phyloP scores from a whole-genome alignment of 345 rosid species.

The Linum tenue region DNA sequence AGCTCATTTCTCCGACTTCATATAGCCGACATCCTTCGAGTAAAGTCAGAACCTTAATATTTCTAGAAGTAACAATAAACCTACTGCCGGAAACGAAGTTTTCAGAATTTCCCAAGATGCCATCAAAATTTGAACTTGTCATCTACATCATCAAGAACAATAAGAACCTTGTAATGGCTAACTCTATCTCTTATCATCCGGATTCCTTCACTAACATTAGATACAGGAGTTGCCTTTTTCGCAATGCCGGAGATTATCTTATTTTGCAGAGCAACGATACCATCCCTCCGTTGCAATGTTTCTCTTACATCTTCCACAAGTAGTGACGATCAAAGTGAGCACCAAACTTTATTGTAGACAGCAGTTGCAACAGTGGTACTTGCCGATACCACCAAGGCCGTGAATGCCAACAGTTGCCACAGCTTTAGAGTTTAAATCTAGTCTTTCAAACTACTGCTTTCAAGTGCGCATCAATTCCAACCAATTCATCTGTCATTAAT shows the following conservation, averaged over 20 bases:
- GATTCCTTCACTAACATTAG: background rate
- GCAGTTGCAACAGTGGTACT: background rate
- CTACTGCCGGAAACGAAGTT: background rate
- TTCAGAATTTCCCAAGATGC: background rate
- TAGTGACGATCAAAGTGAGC: background rate
- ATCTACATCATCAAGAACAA: background rate
- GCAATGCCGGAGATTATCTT: background rate
- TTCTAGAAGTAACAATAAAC: background rate
- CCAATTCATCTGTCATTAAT: background rate
- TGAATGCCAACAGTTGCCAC: background rate
- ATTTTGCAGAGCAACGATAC: background rate
- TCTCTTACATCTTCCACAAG: background rate
- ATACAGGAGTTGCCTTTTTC: background rate
- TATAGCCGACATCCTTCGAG: background rate
- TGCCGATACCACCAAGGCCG: background rate
- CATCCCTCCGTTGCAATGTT: background rate
- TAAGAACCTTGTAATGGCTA: background rate
- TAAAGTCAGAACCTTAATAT: background rate
- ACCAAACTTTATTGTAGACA: background rate
- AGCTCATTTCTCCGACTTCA: background rate
- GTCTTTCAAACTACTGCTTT: background rate
- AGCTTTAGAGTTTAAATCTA: background rate
- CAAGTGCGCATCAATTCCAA: background rate
- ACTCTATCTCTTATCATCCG: background rate
- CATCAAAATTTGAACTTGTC: background rate